phyloP scores from a whole-genome alignment of 1,284 basidiomycete genomes.

The Athelia psychrophila region DNA sequence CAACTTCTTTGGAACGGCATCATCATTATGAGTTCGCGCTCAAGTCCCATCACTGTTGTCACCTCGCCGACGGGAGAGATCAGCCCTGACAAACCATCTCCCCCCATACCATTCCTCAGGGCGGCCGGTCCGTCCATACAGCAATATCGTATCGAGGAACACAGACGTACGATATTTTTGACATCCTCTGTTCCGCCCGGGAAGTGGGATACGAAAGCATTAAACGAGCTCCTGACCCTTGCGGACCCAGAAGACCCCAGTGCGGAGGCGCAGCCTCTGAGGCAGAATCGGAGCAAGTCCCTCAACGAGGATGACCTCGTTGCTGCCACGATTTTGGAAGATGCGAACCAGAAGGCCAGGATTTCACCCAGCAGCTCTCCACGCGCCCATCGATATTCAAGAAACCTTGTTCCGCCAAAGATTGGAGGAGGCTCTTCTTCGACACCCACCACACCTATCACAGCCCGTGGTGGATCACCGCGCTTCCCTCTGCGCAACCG shows the following conservation, averaged over 20 bases:
- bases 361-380: background rate
- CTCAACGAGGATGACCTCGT: constrained; percentile 22
- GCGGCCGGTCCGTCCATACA: constrained; percentile 24
- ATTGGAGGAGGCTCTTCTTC: background rate
- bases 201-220: constrained; percentile 34
- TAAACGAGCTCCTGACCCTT: constrained; percentile 34
- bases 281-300: constrained; percentile 23
- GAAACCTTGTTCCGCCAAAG: background rate
- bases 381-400: background rate
- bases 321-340: background rate
- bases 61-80: background rate
- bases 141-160: constrained; percentile 43
- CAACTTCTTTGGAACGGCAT: background rate
- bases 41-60: background rate
- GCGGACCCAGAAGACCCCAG: constrained; percentile 23
- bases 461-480: constrained; percentile 20
- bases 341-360: background rate
- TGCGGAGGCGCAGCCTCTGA: constrained; percentile 18
- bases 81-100: constrained; percentile 5
- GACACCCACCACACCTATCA: constrained; percentile 14
- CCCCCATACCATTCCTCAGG: constrained; percentile 22
- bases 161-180: constrained; percentile 41
- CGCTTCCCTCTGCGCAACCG: constrained; percentile 25
- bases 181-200: constrained; percentile 38
- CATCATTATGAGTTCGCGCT: background rate